Evolutionary conservation across 2,329 filamentous ascomycete species (phyloP).

Genomic region (Fusarium metavorans): DNA sequence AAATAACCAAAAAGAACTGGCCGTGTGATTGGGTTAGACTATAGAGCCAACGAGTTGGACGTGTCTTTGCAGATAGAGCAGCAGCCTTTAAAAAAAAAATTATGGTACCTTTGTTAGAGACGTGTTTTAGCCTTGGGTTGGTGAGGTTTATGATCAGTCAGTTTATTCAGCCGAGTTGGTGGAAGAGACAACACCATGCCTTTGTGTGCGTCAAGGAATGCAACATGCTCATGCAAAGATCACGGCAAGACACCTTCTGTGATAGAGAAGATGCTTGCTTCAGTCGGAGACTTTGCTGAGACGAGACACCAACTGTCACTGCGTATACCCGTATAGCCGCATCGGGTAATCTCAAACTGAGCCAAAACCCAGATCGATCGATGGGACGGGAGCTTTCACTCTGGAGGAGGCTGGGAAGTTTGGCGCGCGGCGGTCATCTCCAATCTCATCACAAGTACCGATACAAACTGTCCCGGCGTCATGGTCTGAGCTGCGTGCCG

Average conservation of each 20-base stretch:
- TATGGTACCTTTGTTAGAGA: constrained; percentile 5
- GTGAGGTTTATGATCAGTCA: constrained; percentile 7
- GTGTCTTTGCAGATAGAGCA: constrained; percentile 27
- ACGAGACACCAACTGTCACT: not conserved
- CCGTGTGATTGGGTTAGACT: constrained; percentile 27
- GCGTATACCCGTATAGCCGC: constrained; percentile 16
- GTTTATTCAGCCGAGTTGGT: constrained; percentile 1
- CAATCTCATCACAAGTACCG: constrained; percentile 18
- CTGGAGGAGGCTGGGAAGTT: not conserved
- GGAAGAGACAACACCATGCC: not conserved
- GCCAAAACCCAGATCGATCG: not conserved
- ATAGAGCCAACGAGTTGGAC: constrained; percentile 17
- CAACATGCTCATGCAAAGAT: not conserved
- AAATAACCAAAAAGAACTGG: constrained; percentile 28
- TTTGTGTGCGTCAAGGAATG: not conserved
- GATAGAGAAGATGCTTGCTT: not conserved
- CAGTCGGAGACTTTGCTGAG: not conserved
- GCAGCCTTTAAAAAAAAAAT: constrained; percentile 25
- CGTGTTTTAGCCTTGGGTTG: constrained; percentile 10
- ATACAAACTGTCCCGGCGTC: constrained; percentile 33
- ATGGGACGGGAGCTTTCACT: not conserved
- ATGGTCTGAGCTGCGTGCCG: constrained; percentile 18
- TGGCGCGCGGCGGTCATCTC: constrained; percentile 3
- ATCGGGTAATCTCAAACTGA: constrained; percentile 14
- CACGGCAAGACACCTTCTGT: not conserved